Base-by-base conservation (phyloP, 345 rosid species). In the Aquilaria sinensis region DNA sequence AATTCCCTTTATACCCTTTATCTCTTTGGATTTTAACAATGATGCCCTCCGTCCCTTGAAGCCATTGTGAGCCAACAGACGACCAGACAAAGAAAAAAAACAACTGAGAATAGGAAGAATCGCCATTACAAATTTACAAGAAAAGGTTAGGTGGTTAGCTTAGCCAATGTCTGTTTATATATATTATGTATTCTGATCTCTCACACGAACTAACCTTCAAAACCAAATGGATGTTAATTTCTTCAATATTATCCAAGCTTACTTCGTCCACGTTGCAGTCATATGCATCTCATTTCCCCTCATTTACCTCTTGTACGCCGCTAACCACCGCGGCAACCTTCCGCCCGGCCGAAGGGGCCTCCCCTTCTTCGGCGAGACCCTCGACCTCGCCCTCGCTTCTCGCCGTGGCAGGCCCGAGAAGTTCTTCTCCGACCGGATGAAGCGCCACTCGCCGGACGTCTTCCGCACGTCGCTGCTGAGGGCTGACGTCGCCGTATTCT, bases 391-490 rank as follows among this genome's bases (percentile, higher is more conserved):
- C 50, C 30, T 63, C 56, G 70, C 50, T 6, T 43, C 62, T 1
- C 46, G 72, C 16, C 9, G 46, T 14, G 72, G 70, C 11, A 31
- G 53, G 10, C 71, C 66, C 0, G 66, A 63, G 34, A 73, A 70
- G 3, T 77, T 77, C 65, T 23, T 77, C 14, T 66, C 33, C 2
- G 81, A 73, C 33, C 51, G 78, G 57, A 71, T 57, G 31, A 49
- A 5, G 41, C 57, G 64, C 41, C 70, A 73, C 75, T 77, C 74
- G 13, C 54, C 58, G 12, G 68, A 67, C 10, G 73, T 73, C 3
- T 73, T 77, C 13, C 72, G 63, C 0, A 70, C 75, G 2, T 70
- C 73, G 0, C 43, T 72, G 46, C 60, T 72, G 0, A 67, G 80
- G 1, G 67, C 72, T 9, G 66, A 69, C 59, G 60, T 77, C 60